A percentile compares a stretch with the other conserved stretches of the same genome.
These are phyloP conservation scores for Verticillium klebahnii DNA, from an alignment of 2,329 filamentous ascomycete genomes.

Conservation along the genomic window DNA sequence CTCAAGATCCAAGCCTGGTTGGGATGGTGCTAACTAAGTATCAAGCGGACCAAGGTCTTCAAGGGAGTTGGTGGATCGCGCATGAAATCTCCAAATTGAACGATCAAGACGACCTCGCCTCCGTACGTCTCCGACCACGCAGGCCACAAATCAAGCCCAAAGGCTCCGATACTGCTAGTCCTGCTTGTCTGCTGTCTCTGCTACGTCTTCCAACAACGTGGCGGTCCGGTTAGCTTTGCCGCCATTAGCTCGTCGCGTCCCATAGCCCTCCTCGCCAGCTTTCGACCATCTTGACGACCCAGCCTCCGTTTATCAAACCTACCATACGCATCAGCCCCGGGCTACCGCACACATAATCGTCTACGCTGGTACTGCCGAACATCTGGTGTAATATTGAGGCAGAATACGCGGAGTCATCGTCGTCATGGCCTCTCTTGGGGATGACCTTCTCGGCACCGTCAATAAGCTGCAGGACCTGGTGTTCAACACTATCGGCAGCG, in stretches of 20 bases:
- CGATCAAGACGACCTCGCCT: constrained; percentile 1
- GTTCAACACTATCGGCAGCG: constrained; percentile 99
- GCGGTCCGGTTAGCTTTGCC: neutral
- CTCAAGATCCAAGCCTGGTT: neutral
- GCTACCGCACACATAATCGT: neutral
- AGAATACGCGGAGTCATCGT: neutral
- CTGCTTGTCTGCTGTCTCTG: neutral
- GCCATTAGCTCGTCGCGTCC: neutral
- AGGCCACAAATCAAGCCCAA: neutral
- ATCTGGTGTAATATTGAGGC: neutral
- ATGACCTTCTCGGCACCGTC: constrained; percentile 90
- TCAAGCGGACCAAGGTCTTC: neutral
- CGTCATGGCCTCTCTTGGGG: constrained; percentile 86
- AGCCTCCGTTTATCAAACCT: neutral
- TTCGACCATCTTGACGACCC: neutral
- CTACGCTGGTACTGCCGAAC: no score
- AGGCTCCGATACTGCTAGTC: neutral
- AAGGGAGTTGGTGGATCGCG: constrained; percentile 1
- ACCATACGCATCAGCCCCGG: neutral
- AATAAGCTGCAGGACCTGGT: constrained; percentile 98
- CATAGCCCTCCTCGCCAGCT: neutral
- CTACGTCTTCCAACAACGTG: neutral
- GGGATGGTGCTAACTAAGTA: neutral
- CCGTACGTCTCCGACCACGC: neutral
- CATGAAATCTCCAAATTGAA: constrained; percentile 16